A percentile compares a stretch with the other conserved stretches of the same genome.
Evolutionary conservation across 1,284 basidiomycete species (phyloP).

Genomic region (Thecaphora frezii): DNA sequence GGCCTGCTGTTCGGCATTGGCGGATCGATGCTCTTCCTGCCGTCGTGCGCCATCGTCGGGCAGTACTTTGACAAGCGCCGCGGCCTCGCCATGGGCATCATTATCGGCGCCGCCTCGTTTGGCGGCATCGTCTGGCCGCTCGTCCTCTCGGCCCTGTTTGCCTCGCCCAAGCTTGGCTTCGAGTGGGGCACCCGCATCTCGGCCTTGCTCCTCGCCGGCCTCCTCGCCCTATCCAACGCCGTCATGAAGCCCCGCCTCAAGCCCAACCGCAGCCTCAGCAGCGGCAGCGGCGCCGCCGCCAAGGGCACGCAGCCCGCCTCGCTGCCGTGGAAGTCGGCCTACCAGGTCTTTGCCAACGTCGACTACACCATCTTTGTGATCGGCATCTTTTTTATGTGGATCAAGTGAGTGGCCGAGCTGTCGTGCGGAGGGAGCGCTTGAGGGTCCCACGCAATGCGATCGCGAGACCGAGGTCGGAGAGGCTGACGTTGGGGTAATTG

Average conservation of each 20-base stretch:
- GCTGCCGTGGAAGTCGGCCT: background rate
- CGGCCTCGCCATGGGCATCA: conserved; percentile 28
- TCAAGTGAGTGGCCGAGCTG: conserved; percentile 22
- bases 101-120: conserved; percentile 29
- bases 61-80: conserved; percentile 34
- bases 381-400: conserved; percentile 22
- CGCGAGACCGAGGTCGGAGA: no score
- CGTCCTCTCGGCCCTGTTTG: conserved; percentile 18
- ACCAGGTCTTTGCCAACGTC: background rate
- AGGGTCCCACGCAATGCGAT: no score
- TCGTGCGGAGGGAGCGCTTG: no score
- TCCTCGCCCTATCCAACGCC: conserved; percentile 21
- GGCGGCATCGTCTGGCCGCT: conserved; percentile 37
- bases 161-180: conserved; percentile 19
- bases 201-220: conserved; percentile 17
- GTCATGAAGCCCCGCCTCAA: conserved; percentile 24
- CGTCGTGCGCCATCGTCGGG: conserved; percentile 25
- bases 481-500: no score
- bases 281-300: background rate
- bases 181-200: conserved; percentile 26
- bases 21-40: conserved; percentile 35
- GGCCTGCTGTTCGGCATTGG: conserved; percentile 23
- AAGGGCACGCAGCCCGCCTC: no score
- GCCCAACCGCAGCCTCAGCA: conserved; percentile 2
- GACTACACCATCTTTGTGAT: conserved; percentile 23